Conservation (phyloP, 805 yeast species). For the Starmera amethionina region DNA sequence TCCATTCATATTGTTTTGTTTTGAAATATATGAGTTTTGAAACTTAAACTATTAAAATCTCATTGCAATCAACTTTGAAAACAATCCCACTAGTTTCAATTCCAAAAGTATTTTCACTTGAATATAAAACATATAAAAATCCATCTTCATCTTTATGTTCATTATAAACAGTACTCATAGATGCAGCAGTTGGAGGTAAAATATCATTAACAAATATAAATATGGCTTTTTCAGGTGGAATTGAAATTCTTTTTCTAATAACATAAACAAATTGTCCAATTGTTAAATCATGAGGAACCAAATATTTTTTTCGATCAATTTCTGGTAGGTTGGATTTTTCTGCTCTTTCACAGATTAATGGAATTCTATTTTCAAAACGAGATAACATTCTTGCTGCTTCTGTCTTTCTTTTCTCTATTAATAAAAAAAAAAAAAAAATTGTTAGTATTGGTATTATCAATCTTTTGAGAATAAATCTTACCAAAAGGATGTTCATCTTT, state of each 20-base stretch:
- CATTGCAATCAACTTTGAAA: too few relatives aligned
- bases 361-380: constrained; percentile 86
- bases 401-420: constrained; percentile 77
- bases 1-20: too few relatives aligned
- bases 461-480: constrained; percentile 23
- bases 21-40: too few relatives aligned
- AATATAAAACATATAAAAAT: constrained; percentile 87
- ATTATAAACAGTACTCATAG: constrained; percentile 89
- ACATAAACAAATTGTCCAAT: constrained; percentile 98
- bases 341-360: constrained; percentile 93
- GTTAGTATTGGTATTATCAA: constrained; percentile 3
- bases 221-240: constrained; percentile 96
- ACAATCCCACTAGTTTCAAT: not conserved
- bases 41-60: too few relatives aligned
- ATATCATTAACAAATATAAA: constrained; percentile 96
- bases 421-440: not conserved
- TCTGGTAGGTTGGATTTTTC: constrained; percentile 94
- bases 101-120: constrained; percentile 98
- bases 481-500: constrained; percentile 95
- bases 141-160: constrained; percentile 98
- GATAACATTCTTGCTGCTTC: constrained; percentile 87
- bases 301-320: constrained; percentile 92
- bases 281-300: constrained; percentile 92
- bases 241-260: constrained; percentile 88
- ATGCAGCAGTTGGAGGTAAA: constrained; percentile 95